Base-by-base conservation (phyloP, 2,329 filamentous ascomycete genomes). In the Penicillium occitanis region DNA sequence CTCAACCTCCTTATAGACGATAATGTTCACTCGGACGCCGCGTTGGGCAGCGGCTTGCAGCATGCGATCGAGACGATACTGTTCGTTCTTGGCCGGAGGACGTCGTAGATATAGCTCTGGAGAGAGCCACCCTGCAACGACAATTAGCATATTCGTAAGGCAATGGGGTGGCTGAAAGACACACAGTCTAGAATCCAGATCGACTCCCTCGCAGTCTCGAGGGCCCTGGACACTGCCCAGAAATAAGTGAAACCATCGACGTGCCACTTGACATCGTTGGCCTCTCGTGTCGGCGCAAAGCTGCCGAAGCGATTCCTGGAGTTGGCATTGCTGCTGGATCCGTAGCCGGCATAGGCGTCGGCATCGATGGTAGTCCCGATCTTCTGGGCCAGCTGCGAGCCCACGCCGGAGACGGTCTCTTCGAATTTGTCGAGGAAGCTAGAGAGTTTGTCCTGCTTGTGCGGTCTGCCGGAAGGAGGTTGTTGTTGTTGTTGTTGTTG, bases 1-100 rank as follows among this genome's bases (percentile, higher is more conserved):
- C 3, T 90, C 87, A 7, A 94, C 91, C 70, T 97, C 93, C 79
- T 96, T 97, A 81, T 97, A 97, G 11, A 97, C 91, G 63, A 97
- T 93, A 61, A 96, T 84, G 71, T 93, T 90, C 71, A 97, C 84
- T 71, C 90, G 87, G 55, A 97, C 93, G 50, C 93, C 93, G 51
- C 93, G 87, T 78, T 94, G 86, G 30, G 93, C 92, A 8, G 92
- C 93, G 64, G 89, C 89, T 72, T 90, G 85, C 58, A 97, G 86
- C 88, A 96, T 89, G 60, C 88, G 86, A 78, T 97, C 93, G 46
- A 97, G 81, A 5, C 93, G 88, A 75, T 96, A 97, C 71, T 90
- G 84, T 76, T 96, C 89, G 78, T 96, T 93, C 74, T 87, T 85
- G 22, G 91, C 87, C 8, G 92, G 92, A 1, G 93, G 93, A 28